Conservation (phyloP, 179 eudicot species). For the Silene noctiflora region DNA sequence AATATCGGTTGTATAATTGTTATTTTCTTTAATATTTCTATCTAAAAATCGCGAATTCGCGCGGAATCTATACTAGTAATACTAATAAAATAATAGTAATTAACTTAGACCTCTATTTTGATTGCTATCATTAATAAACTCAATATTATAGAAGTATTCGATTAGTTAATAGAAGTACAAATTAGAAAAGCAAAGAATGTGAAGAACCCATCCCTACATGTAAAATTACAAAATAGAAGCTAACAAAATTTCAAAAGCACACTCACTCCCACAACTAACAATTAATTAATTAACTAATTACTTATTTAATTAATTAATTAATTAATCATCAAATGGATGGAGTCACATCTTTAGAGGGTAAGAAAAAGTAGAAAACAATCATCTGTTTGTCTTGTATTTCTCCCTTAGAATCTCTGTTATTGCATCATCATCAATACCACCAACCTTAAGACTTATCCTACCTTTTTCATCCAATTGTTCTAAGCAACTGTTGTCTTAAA, state of each 20-base stretch:
- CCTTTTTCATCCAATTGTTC: neutral
- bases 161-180: neutral
- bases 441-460: neutral
- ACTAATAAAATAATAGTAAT: neutral
- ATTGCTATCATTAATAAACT: no score
- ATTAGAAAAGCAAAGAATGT: conserved; percentile 17
- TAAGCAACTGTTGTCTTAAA: no score
- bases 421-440: conserved; percentile 41
- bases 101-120: neutral
- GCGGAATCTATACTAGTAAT: no score
- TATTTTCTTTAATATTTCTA: no score
- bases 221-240: conserved; percentile 58
- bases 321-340: conserved; percentile 22
- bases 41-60: no score
- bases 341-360: conserved; percentile 46
- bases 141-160: no score
- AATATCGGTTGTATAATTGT: no score
- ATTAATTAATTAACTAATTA: conserved; percentile 7
- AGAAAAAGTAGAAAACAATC: conserved; percentile 35
- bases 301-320: neutral
- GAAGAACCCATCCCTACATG: conserved; percentile 45
- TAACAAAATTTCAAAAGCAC: conserved; percentile 51
- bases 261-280: conserved; percentile 35
- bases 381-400: conserved; percentile 62
- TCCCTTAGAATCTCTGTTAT: conserved; percentile 44